phyloP scores from a whole-genome alignment of 2,329 filamentous ascomycete species.

The Cadophora malorum region DNA sequence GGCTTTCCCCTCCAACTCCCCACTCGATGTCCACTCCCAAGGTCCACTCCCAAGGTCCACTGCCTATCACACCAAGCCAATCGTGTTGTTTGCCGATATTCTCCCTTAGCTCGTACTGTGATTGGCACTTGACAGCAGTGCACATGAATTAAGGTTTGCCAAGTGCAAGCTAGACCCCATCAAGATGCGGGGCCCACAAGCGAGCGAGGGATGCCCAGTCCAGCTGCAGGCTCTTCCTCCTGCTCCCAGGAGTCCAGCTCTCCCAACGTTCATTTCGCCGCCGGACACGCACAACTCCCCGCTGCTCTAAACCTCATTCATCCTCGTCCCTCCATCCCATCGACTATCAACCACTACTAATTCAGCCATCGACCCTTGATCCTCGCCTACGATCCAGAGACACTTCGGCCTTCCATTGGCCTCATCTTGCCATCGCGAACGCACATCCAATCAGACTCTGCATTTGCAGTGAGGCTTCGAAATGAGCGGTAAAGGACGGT shows the following conservation, averaged over 20 bases:
- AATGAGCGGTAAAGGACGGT: background rate
- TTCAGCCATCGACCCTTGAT: background rate
- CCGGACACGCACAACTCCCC: background rate
- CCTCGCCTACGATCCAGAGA: background rate
- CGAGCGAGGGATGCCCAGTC: background rate
- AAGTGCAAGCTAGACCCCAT: background rate
- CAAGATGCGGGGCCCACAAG: background rate
- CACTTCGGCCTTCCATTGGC: background rate
- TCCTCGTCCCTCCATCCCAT: background rate
- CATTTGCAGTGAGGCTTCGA: background rate
- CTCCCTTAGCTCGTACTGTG: background rate
- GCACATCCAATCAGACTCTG: background rate
- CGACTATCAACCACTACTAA: background rate
- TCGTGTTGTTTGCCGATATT: slow-evolving; percentile 4
- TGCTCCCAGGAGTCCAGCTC: background rate
- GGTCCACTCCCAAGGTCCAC: background rate
- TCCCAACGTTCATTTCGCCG: no score
- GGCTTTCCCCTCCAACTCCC: background rate
- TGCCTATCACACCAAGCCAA: background rate
- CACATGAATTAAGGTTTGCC: slow-evolving; percentile 14
- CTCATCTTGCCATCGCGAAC: background rate
- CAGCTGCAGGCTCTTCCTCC: background rate
- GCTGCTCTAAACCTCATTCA: background rate
- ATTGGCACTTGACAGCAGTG: background rate
- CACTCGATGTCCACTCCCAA: background rate